Base-by-base conservation (phyloP, 1,139 yeast genomes). In the Candida neerlandica region DNA sequence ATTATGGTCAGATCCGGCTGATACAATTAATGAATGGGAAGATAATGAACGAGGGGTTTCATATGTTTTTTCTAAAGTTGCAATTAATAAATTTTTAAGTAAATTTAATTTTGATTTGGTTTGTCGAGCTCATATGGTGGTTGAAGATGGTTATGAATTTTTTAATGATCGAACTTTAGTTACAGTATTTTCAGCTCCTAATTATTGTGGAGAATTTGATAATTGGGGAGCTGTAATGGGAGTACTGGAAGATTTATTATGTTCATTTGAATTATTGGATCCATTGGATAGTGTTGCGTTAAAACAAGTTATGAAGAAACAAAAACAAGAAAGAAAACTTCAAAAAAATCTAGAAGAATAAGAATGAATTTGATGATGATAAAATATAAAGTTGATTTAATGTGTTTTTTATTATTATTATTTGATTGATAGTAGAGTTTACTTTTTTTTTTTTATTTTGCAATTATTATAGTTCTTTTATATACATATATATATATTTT, bases 151-250 rank as follows among this genome's bases (percentile, higher is more conserved):
- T 3, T 89, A 89, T 64, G 96, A 89, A 64, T 89, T 89, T 62
- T 89, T 88, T 67, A 85, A 86, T 52, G 83, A 81, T 61, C 77
- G 91, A 57, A 85, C 83, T 62, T 75, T 89, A 55, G 96, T 89
- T 2, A 89, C 96, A 0, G 84, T 89, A 1, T 89, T 89, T 60
- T 82, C 88, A 57, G 96, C 96, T 1, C 96, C 96, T 4, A 89
- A 89, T 63, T 89, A 89, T 64, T 89, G 96, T 71, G 96, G 96
- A 11, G 96, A 89, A 67, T 94, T 94, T 62, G 98, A 94, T 66
- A 94, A 94, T 64, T 94, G 97, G 97, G 99, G 98, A 19, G 98
- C 98, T 0, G 97, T 94, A 1, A 94, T 94, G 99, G 85, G 96
- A 60, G 98, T 94, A 15, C 84, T 89, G 57, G 97, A 94, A 58